Conservation (phyloP, 2,329 filamentous ascomycete species). For the Mycosphaerella sp. region DNA sequence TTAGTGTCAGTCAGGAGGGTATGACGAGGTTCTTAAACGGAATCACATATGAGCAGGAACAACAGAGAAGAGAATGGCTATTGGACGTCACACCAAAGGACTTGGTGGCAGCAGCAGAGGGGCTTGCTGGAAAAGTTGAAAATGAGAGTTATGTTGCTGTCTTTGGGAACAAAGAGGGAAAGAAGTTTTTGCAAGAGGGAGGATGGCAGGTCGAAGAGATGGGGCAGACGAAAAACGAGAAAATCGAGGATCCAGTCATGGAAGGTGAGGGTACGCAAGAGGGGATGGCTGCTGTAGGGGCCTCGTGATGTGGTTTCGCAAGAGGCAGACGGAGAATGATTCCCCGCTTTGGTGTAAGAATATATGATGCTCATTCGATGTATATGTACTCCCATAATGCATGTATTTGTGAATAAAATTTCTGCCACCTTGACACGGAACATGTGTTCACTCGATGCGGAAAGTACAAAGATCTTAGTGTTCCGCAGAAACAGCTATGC, state of each 20-base stretch:
- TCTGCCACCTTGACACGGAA: too few relatives aligned
- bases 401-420: too few relatives aligned
- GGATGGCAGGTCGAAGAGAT: constrained; percentile 73
- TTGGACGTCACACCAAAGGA: constrained; percentile 79
- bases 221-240: constrained; percentile 32
- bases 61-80: constrained; percentile 72
- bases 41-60: constrained; percentile 82
- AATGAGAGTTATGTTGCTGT: constrained; percentile 63
- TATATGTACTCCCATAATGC: too few relatives aligned
- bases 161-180: constrained; percentile 64
- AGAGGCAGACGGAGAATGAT: neutral
- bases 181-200: constrained; percentile 58
- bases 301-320: neutral
- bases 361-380: too few relatives aligned
- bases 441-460: too few relatives aligned
- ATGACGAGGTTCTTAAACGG: constrained; percentile 80
- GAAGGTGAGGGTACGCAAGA: constrained; percentile 4
- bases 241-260: constrained; percentile 5
- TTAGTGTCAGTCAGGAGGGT: constrained; percentile 80
- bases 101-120: constrained; percentile 73
- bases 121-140: constrained; percentile 56
- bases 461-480: too few relatives aligned
- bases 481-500: too few relatives aligned
- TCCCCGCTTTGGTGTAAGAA: too few relatives aligned
- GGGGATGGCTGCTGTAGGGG: constrained; percentile 7